Evolutionary conservation across 208 protist genomes (phyloP), one percentile per base, ranked within the genome.

Genomic region (Acanthamoeba royreba): DNA sequence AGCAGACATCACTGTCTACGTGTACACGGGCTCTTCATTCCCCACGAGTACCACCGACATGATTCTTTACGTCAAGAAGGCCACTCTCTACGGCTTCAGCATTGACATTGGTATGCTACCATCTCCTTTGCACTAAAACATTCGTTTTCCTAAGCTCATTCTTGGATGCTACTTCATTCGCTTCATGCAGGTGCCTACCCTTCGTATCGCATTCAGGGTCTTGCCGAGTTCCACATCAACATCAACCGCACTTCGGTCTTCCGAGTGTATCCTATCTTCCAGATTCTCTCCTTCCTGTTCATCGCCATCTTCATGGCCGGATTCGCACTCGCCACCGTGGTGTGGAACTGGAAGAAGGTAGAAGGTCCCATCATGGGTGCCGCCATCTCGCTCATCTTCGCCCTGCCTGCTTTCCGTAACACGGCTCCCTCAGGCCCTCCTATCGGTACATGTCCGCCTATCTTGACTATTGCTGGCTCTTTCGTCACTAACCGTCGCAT

Each of bases 361-460:
- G 83, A 89, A 38, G 15, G 28, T 11, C 83, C 83, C 4, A 42
- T 90, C 5, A 43, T 90, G 5, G 83, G 35, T 9, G 47, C n/a
- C 7, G 8, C 83, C 83, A 89, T 89, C 47, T 55, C 47, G 4
- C 83, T 90, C 46, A 58, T 90, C 1, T 90, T 90, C 47, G 83
- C 83, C 0, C 83, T 90, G 0, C 83, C 83, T 28, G 83, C 35
- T 8, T 90, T 90, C 49, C 47, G 83, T 3, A 89, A 89, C 83
- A 89, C 83, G 8, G 83, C 83, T 4, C 83, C 83, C 15, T 49
- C 38, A 49, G 63, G 83, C 22, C 83, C 83, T n/a, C 83, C 83
- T n/a, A 90, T 90, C 28, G 83, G 81, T 88, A n/a, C n/a, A n/a
- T n/a, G n/a, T n/a, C n/a, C n/a, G n/a, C n/a, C n/a, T n/a, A n/a